Evolutionary conservation across 495 filamentous ascomycete species (phyloP).

Genomic region (Penicillium parvum): DNA sequence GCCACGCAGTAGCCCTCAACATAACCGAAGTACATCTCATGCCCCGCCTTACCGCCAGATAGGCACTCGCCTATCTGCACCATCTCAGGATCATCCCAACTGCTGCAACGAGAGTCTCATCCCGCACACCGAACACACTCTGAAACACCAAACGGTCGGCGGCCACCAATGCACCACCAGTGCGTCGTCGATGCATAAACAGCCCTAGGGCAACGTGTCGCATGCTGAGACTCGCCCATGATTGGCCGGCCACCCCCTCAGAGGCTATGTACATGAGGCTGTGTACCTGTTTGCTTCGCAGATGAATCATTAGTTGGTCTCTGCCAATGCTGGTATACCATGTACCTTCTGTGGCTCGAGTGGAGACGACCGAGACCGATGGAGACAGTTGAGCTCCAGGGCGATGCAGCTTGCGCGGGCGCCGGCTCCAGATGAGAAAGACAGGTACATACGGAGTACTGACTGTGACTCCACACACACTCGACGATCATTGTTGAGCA

Average conservation of each 20-base stretch:
- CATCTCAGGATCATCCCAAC: too few relatives aligned
- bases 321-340: not conserved
- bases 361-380: constrained; percentile 4
- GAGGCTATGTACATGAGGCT: too few relatives aligned
- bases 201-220: constrained; percentile 7
- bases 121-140: too few relatives aligned
- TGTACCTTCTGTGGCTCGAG: constrained; percentile 1
- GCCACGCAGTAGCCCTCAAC: too few relatives aligned
- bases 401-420: constrained; percentile 5
- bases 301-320: too few relatives aligned
- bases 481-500: constrained; percentile 22
- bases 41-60: constrained; percentile 5
- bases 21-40: too few relatives aligned
- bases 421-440: constrained; percentile 8
- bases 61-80: constrained; percentile 10
- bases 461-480: too few relatives aligned
- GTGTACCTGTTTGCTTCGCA: too few relatives aligned
- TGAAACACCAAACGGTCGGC: constrained; percentile 14
- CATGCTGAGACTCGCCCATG: not conserved
- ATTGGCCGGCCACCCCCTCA: not conserved
- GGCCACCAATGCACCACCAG: not conserved
- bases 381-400: too few relatives aligned
- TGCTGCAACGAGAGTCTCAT: too few relatives aligned
- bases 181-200: not conserved
- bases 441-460: too few relatives aligned